Percentiles rank a stretch among this genome's conserved stretches.
Evolutionary conservation across 1,139 yeast genomes (phyloP).

Genomic region (Protomyces gravidus): DNA sequence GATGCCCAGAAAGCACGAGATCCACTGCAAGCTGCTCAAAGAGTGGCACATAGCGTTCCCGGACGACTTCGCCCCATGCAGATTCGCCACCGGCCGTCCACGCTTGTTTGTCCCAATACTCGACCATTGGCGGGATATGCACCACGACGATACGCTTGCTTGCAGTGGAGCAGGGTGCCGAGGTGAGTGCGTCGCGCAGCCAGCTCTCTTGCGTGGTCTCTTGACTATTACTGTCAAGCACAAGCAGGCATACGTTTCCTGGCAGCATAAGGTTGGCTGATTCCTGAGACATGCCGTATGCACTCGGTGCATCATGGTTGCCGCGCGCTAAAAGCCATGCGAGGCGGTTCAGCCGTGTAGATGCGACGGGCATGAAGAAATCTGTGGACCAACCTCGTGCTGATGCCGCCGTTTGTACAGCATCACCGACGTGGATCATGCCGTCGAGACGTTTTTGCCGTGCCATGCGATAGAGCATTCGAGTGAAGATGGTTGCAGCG

Average conservation of each 20-base stretch:
- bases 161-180: slow-evolving; percentile 7
- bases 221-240: slow-evolving; percentile 14
- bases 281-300: slow-evolving; percentile 1
- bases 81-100: slow-evolving; percentile 12
- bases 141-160: slow-evolving; percentile 18
- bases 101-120: slow-evolving; percentile 18
- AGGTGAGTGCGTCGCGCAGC: not conserved
- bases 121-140: slow-evolving; percentile 23
- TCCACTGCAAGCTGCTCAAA: slow-evolving; percentile 11
- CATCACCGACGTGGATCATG: slow-evolving; percentile 21
- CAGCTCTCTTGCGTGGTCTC: slow-evolving; percentile 6
- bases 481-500: slow-evolving; percentile 16
- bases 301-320: slow-evolving; percentile 21
- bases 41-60: slow-evolving; percentile 8
- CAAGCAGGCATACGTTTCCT: not conserved
- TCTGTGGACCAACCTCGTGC: slow-evolving; percentile 26
- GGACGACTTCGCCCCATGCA: slow-evolving; percentile 17
- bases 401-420: slow-evolving; percentile 21
- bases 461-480: not conserved
- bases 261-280: not conserved
- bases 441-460: not conserved
- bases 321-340: slow-evolving; percentile 28
- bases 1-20: slow-evolving; percentile 23
- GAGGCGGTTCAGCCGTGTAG: not conserved
- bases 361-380: slow-evolving; percentile 12